These are phyloP conservation scores for Monosporozyma servazzii DNA, from an alignment of 805 yeast genomes.

Conservation along the genomic window DNA sequence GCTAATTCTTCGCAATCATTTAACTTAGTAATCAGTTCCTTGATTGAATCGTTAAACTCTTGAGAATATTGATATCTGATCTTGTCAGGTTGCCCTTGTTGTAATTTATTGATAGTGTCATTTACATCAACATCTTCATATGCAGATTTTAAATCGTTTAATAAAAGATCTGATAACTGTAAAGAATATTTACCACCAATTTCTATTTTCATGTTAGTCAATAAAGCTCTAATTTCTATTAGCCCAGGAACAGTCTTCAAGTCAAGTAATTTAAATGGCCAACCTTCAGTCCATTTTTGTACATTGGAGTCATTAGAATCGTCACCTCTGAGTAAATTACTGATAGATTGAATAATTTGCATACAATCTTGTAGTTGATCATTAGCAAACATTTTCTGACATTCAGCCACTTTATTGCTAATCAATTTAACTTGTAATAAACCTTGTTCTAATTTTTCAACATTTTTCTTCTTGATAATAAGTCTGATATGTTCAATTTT, in stretches of 20 bases:
- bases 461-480: slow-evolving; percentile 46
- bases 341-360: slow-evolving; percentile 47
- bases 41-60: slow-evolving; percentile 36
- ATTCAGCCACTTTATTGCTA: slow-evolving; percentile 37
- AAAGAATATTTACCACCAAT: slow-evolving; percentile 62
- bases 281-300: slow-evolving; percentile 26
- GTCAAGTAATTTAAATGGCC: slow-evolving; percentile 35
- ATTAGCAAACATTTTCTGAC: slow-evolving; percentile 17
- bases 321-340: slow-evolving; percentile 50
- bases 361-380: slow-evolving; percentile 47
- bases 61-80: slow-evolving; percentile 32
- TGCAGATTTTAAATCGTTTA: slow-evolving; percentile 54
- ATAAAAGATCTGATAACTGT: slow-evolving; percentile 44
- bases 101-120: slow-evolving; percentile 43
- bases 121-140: slow-evolving; percentile 39
- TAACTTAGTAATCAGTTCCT: slow-evolving; percentile 44
- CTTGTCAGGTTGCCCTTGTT: slow-evolving; percentile 21
- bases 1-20: slow-evolving; percentile 52
- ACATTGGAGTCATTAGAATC: slow-evolving; percentile 22
- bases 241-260: slow-evolving; percentile 28
- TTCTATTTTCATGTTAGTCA: slow-evolving; percentile 47
- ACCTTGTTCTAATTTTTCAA: slow-evolving; percentile 53
- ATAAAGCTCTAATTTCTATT: slow-evolving; percentile 37
- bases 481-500: slow-evolving; percentile 45
- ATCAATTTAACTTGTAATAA: slow-evolving; percentile 41